These are phyloP conservation scores for Blastocladiella emersonii DNA, from an alignment of 371 early-diverging fungal genomes.

Conservation along the genomic window DNA sequence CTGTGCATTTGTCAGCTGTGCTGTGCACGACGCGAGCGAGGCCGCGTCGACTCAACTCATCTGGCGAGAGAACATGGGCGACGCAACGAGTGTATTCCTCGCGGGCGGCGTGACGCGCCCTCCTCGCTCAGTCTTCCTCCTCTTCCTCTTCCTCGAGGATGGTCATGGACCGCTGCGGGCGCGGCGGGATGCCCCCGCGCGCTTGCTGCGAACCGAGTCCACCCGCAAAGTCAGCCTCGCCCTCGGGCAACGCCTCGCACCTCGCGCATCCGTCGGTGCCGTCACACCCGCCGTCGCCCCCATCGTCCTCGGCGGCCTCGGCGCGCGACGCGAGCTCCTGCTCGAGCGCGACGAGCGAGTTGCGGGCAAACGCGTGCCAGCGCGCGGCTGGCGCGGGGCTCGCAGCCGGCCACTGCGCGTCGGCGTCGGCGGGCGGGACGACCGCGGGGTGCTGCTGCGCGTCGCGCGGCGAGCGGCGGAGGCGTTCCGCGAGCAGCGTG, in stretches of 20 bases:
- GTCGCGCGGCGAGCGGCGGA: background rate
- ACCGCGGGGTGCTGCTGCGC: background rate
- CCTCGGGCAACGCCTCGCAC: background rate
- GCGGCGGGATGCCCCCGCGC: no score
- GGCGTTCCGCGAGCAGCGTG: background rate
- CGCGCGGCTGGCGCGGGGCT: background rate
- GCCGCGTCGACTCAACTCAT: no score
- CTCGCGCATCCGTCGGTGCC: background rate
- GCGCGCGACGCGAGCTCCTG: background rate
- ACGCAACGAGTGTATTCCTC: no score
- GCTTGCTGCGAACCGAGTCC: background rate
- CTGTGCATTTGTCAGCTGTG: no score
- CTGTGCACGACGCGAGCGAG: no score
- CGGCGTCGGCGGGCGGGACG: background rate
- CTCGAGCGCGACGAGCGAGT: background rate
- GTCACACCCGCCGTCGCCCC: background rate
- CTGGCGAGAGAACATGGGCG: no score
- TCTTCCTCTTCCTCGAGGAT: background rate
- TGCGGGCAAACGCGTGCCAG: background rate
- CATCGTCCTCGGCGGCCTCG: background rate
- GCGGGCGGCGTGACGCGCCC: no score
- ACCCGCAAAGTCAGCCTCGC: background rate
- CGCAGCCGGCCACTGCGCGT: background rate
- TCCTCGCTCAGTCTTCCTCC: background rate
- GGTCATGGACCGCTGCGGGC: background rate